Percentiles rank a stretch among this genome's conserved stretches.
Evolutionary conservation across 441 rosid genomes (phyloP).

Genomic region (Kokia cookei): DNA sequence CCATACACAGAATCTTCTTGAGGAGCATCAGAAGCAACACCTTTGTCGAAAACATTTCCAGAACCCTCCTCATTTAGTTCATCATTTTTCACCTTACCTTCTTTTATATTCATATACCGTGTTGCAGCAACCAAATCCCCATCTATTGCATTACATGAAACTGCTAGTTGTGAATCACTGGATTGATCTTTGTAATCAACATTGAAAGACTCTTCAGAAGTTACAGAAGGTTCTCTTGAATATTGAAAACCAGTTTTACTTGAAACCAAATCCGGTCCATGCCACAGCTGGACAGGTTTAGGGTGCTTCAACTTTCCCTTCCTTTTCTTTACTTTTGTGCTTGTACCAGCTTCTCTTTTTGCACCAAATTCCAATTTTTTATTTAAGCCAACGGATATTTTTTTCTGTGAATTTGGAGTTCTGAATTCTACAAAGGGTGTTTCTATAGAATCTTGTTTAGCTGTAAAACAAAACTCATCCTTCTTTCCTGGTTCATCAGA

Average conservation of each 20-base stretch:
- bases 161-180: constrained; percentile 29
- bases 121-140: constrained; percentile 60
- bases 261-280: constrained; percentile 49
- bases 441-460: constrained; percentile 29
- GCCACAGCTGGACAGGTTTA: constrained; percentile 41
- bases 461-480: constrained; percentile 33
- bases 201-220: constrained; percentile 45
- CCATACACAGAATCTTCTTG: constrained; percentile 51
- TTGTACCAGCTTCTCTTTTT: constrained; percentile 39
- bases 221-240: constrained; percentile 50
- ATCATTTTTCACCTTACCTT: constrained; percentile 19
- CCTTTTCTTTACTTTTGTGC: constrained; percentile 47
- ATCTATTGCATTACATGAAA: constrained; percentile 34
- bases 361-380: constrained; percentile 55
- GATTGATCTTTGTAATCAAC: constrained; percentile 26
- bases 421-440: constrained; percentile 47
- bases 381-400: constrained; percentile 35
- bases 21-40: constrained; percentile 33
- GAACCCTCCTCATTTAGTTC: constrained; percentile 32
- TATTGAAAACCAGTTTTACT: constrained; percentile 25
- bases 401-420: constrained; percentile 42
- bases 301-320: constrained; percentile 62
- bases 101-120: constrained; percentile 58
- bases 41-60: constrained; percentile 22
- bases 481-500: constrained; percentile 28